A percentile compares a stretch with the other conserved stretches of the same genome.
phyloP scores from a whole-genome alignment of 345 rosid genomes.

The Carallia brachiata region DNA sequence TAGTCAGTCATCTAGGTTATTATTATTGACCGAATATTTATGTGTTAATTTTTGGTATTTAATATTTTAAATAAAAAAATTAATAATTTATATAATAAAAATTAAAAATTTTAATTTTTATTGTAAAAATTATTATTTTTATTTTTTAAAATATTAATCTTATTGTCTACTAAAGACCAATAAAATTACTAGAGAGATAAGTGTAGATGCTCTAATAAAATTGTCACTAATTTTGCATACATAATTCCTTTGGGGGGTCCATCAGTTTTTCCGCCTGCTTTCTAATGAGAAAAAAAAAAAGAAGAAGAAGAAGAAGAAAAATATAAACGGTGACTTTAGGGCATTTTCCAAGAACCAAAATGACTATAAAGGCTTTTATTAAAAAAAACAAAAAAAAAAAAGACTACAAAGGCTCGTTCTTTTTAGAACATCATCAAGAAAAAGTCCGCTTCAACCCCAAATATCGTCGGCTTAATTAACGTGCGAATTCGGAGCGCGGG shows the following conservation, averaged over 20 bases:
- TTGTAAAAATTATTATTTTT: slow-evolving; percentile 18
- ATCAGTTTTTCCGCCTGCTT: slow-evolving; percentile 23
- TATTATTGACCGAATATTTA: slow-evolving; percentile 9
- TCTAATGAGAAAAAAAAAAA: slow-evolving; percentile 6
- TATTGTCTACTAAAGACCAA: too few relatives aligned
- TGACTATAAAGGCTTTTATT: slow-evolving; percentile 40
- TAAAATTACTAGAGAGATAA: too few relatives aligned
- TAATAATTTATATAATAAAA: too few relatives aligned
- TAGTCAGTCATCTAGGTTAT: slow-evolving; percentile 39
- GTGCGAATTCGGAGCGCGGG: too few relatives aligned
- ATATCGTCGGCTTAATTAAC: too few relatives aligned
- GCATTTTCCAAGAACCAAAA: slow-evolving; percentile 55
- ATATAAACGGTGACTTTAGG: slow-evolving; percentile 41
- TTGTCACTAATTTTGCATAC: slow-evolving; percentile 21
- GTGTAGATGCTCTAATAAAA: too few relatives aligned
- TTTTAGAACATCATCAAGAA: slow-evolving; percentile 45
- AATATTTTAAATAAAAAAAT: too few relatives aligned
- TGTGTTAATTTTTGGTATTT: background rate
- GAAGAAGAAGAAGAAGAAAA: background rate
- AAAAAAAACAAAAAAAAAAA: slow-evolving; percentile 1
- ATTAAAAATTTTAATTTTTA: slow-evolving; percentile 18
- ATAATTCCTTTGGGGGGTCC: slow-evolving; percentile 29
- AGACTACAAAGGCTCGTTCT: slow-evolving; percentile 46
- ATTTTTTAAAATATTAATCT: too few relatives aligned
- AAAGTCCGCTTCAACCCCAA: slow-evolving; percentile 74